Base-by-base conservation (phyloP, 768 basidiomycete species). In the Clavulina sp. region DNA sequence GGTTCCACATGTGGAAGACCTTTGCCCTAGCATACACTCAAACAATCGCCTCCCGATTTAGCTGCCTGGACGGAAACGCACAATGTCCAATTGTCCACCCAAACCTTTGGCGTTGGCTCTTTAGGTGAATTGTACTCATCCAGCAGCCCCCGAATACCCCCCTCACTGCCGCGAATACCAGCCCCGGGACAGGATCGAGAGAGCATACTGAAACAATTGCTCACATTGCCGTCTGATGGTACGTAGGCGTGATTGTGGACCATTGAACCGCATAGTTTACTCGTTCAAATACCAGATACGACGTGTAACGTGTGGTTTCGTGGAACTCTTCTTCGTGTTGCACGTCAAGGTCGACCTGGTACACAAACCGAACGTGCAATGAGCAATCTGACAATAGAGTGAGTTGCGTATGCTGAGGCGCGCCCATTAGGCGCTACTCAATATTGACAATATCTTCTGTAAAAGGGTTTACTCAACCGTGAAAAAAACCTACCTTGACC, bases 71-170 rank as follows among this genome's bases (percentile, higher is more conserved):
- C 32, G 47, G 63, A 63, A 33, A 70, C 74, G 4, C 72, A 77
- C 5, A 69, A 72, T 51, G 66, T 80, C 28, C 63, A 75, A 41
- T 65, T 80, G 33, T 71, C 67, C 57, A 78, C 76, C 38, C 19
- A 57, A n/a, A 56, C 44, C 24, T 46, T 46, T 46, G 43, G 43
- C 9, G 13, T 46, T 46, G n/a, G n/a, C n/a, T n/a, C n/a, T n/a
- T 9, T 9, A 9, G 43, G 43, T 9, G 43, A 9, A 13, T 46
- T 1, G 13, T 9, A 13, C 13, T 13, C 13, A 13, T 13, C 26
- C 43, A 9, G 26, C 13, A 9, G 13, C 13, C 13, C 9, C 9
- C 43, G 13, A 46, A 13, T 26, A 9, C 26, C 13, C 36, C n/a
- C n/a, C n/a, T n/a, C n/a, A n/a, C n/a, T n/a, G n/a, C n/a, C n/a